Evolutionary conservation across 2,329 filamentous ascomycete genomes (phyloP).

Genomic region (Talaromyces atroroseus): DNA sequence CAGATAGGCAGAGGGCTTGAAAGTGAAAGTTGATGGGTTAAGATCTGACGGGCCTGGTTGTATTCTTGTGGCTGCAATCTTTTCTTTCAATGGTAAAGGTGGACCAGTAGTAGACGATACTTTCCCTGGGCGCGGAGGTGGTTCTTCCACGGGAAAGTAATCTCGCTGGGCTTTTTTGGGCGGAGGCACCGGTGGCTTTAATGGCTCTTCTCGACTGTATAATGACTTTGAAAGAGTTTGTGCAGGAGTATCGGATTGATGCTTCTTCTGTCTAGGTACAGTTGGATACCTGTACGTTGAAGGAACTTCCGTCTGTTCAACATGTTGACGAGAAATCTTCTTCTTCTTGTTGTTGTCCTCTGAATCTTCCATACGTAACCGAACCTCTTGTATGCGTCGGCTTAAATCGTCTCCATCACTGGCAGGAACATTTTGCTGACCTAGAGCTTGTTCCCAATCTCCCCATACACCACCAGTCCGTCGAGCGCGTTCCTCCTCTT

Average conservation of each 20-base stretch:
- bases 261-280: slow-evolving; percentile 33
- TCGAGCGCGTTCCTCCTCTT: slow-evolving; percentile 53
- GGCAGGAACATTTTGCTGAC: slow-evolving; percentile 23
- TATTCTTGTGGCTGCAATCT: slow-evolving; percentile 14
- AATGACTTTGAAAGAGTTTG: slow-evolving; percentile 17
- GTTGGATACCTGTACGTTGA: slow-evolving; percentile 39
- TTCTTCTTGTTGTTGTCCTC: slow-evolving; percentile 3
- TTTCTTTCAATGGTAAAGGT: slow-evolving; percentile 24
- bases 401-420: slow-evolving; percentile 43
- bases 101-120: slow-evolving; percentile 16
- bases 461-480: slow-evolving; percentile 51
- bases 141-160: slow-evolving; percentile 17
- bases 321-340: slow-evolving; percentile 12
- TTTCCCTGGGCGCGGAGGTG: slow-evolving; percentile 26
- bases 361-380: slow-evolving; percentile 33
- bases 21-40: slow-evolving; percentile 59
- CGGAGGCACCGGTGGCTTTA: slow-evolving; percentile 33
- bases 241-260: slow-evolving; percentile 1
- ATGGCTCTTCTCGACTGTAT: slow-evolving; percentile 17
- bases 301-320: slow-evolving; percentile 14
- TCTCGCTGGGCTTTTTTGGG: slow-evolving; percentile 28
- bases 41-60: slow-evolving; percentile 24
- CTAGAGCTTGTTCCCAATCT: slow-evolving; percentile 45
- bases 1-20: slow-evolving; percentile 78
- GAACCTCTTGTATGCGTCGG: slow-evolving; percentile 48